These are phyloP conservation scores for Schwanniomyces yamadae DNA, from an alignment of 805 yeast species.

Conservation along the genomic window DNA sequence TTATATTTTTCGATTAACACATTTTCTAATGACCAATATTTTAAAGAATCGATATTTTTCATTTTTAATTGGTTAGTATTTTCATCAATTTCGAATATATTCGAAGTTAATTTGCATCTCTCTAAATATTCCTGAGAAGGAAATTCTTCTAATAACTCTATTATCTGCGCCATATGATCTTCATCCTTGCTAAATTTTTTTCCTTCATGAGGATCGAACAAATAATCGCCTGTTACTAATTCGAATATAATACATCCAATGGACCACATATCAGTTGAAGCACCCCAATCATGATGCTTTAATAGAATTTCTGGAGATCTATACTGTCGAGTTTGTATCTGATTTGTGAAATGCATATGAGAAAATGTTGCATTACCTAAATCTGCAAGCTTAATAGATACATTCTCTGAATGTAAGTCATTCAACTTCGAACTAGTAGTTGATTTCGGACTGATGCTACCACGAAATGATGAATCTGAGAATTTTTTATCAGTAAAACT, in stretches of 20 bases:
- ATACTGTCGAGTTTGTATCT: constrained; percentile 89
- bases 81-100: constrained; percentile 38
- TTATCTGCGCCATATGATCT: constrained; percentile 62
- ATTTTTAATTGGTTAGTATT: constrained; percentile 28
- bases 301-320: constrained; percentile 74
- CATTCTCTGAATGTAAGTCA: neutral
- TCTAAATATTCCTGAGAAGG: constrained; percentile 39
- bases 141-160: constrained; percentile 50
- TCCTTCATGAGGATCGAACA: constrained; percentile 60
- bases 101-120: constrained; percentile 37
- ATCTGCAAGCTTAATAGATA: constrained; percentile 77
- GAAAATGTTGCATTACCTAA: constrained; percentile 89
- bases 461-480: neutral
- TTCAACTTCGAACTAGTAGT: neutral
- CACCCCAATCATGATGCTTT: constrained; percentile 53
- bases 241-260: constrained; percentile 59
- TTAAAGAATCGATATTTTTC: constrained; percentile 46
- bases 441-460: constrained; percentile 4
- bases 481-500: constrained; percentile 2
- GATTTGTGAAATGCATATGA: constrained; percentile 78
- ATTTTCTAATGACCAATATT: constrained; percentile 50
- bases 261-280: constrained; percentile 63
- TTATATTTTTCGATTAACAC: constrained; percentile 52
- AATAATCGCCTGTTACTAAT: constrained; percentile 58
- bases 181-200: constrained; percentile 50